Evolutionary conservation across 2,329 filamentous ascomycete genomes (phyloP), one percentile per base, ranked within the genome.

Genomic region (Talaromyces amestolkiae): DNA sequence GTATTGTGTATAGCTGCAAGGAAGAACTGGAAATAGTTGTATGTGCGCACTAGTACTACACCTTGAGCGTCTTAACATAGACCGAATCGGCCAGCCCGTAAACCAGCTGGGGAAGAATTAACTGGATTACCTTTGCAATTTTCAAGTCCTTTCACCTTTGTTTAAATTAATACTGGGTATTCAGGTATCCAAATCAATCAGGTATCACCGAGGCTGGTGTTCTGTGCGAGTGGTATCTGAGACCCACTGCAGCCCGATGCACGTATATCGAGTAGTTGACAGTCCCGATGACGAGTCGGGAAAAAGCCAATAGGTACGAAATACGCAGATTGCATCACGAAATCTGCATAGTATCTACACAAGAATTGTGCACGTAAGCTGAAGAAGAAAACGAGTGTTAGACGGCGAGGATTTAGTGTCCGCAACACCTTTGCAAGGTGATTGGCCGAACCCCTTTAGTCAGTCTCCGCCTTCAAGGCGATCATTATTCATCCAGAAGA

Each of bases 1-100:
- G 27, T 31, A 31, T 31, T 37, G 31, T 37, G 7, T 56, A 60
- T 19, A 47, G 41, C 58, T 60, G 58, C 58, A 60, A 60, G 58
- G 58, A 60, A 45, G 39, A 24, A 17, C 47, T 8, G 47, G 27
- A 19, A 54, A 54, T 54, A 54, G 15, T 19, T 47, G 45, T 45
- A 45, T 17, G 5, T 31, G 4, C 4, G 27, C 27, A 31, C 27
- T 31, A 31, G 27, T 31, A 31, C 27, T 31, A 31, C 27, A 31
- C 27, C 27, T 31, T 31, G 27, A 4, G 6, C 9, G 3, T 37
- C 35, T 37, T 7, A 37, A 8, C 35, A 1, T 11, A 37, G 35
- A 1, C 35, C 35, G 35, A 37, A 37, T 7, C 35, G 35, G 35
- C 6, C 13, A 37, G 13, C 35, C 13, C 6, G 35, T 37, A 37